A percentile compares a stretch with the other conserved stretches of the same genome.
Evolutionary conservation across 768 basidiomycete genomes (phyloP).

Genomic region (Leccinellum albellum): DNA sequence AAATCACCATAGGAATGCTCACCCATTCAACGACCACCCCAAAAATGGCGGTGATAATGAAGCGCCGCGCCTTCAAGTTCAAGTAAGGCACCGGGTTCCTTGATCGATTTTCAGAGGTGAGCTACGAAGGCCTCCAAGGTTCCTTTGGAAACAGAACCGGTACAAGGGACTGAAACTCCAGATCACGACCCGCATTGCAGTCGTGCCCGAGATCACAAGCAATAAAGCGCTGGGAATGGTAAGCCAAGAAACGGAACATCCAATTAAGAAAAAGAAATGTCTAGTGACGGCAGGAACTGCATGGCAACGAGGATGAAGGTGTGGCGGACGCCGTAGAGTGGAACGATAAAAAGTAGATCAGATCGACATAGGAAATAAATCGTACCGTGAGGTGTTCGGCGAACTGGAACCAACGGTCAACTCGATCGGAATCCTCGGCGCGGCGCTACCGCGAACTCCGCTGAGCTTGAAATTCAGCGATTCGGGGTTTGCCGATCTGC

Average conservation of each 20-base stretch:
- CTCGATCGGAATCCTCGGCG: slow-evolving; percentile 16
- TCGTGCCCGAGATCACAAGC: slow-evolving; percentile 14
- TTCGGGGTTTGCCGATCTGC: neutral
- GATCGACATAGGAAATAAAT: slow-evolving; percentile 1
- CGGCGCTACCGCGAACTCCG: slow-evolving; percentile 11
- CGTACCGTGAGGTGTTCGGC: neutral
- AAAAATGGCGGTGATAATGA: slow-evolving; percentile 11
- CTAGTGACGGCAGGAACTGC: slow-evolving; percentile 16
- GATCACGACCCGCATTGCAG: slow-evolving; percentile 20
- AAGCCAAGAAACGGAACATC: slow-evolving; percentile 12
- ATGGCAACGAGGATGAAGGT: slow-evolving; percentile 20
- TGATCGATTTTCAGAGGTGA: slow-evolving; percentile 26
- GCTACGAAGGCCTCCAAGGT: slow-evolving; percentile 6
- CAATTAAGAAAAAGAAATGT: slow-evolving; percentile 23
- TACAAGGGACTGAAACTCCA: slow-evolving; percentile 18
- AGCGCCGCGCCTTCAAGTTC: slow-evolving; percentile 13
- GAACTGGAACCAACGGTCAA: slow-evolving; percentile 5
- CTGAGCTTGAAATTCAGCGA: slow-evolving; percentile 18
- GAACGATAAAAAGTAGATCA: slow-evolving; percentile 14
- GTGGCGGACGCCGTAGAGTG: slow-evolving; percentile 26
- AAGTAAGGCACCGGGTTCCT: slow-evolving; percentile 26
- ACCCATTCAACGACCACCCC: slow-evolving; percentile 7
- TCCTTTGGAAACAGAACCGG: slow-evolving; percentile 24
- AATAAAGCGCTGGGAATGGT: slow-evolving; percentile 17
- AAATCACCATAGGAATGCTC: slow-evolving; percentile 28